These are phyloP conservation scores for Coffea eugenioides DNA, from an alignment of 257 asterid species.

Conservation along the genomic window DNA sequence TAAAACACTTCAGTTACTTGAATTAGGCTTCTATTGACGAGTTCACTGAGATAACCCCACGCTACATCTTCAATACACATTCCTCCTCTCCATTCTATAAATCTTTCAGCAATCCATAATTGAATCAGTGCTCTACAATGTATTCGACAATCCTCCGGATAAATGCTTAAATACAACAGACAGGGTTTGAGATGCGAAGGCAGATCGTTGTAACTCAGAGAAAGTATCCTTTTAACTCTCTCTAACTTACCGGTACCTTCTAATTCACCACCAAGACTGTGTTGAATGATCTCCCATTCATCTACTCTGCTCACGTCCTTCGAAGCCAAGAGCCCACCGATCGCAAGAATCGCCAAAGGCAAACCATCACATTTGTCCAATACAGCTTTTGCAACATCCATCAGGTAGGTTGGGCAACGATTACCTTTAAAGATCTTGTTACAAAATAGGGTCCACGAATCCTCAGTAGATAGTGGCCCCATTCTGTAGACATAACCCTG, in stretches of 20 bases:
- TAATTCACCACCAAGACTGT: conserved; percentile 14
- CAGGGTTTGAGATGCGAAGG: conserved; percentile 24
- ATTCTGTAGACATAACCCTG: background rate
- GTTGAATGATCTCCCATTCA: conserved; percentile 20
- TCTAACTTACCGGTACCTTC: conserved; percentile 12
- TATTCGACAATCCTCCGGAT: conserved; percentile 11
- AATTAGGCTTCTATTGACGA: conserved; percentile 24
- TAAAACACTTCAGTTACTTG: background rate
- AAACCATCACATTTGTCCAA: conserved; percentile 24
- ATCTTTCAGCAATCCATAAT: conserved; percentile 20
- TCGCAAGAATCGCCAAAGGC: conserved; percentile 24
- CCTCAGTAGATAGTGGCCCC: conserved; percentile 7
- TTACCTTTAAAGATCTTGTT: background rate
- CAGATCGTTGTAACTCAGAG: conserved; percentile 25
- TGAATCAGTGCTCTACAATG: background rate
- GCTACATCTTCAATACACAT: conserved; percentile 17
- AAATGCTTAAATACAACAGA: conserved; percentile 25
- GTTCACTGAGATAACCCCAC: conserved; percentile 21
- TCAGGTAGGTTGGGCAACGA: background rate
- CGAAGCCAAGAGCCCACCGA: conserved; percentile 25
- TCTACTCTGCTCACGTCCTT: conserved; percentile 10
- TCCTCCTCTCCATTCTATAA: conserved; percentile 10
- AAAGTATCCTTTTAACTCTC: conserved; percentile 10
- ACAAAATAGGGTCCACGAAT: conserved; percentile 20
- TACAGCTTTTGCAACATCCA: conserved; percentile 7